These are phyloP conservation scores for Lobosporangium transversale DNA, from an alignment of 192 early-diverging fungal species.

Conservation along the genomic window DNA sequence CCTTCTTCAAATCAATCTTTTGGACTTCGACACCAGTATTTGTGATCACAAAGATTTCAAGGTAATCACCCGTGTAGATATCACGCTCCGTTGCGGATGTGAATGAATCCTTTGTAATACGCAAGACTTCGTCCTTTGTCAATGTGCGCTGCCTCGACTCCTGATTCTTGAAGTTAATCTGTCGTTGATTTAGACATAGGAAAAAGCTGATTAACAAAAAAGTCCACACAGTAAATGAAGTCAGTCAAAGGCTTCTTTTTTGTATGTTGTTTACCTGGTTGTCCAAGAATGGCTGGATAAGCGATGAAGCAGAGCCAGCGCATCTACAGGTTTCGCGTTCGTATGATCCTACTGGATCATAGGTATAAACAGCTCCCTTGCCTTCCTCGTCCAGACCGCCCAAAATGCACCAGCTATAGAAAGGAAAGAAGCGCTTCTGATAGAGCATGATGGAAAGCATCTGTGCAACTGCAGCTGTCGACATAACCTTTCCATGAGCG, in stretches of 20 bases:
- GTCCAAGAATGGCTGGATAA: slow-evolving; percentile 98
- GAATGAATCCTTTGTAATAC: slow-evolving; percentile 95
- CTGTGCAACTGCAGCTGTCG: slow-evolving; percentile 87
- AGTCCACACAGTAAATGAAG: too few relatives aligned
- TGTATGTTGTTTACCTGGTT: slow-evolving; percentile 84
- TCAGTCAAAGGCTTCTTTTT: too few relatives aligned
- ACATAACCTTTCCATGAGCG: slow-evolving; percentile 91
- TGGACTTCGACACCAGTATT: slow-evolving; percentile 79
- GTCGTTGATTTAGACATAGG: too few relatives aligned
- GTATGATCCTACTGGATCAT: slow-evolving; percentile 93
- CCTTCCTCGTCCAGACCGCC: slow-evolving; percentile 92
- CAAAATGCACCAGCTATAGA: slow-evolving; percentile 90
- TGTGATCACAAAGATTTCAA: slow-evolving; percentile 92
- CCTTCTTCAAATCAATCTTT: slow-evolving; percentile 86
- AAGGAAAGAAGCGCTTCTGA: slow-evolving; percentile 94
- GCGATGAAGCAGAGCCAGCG: slow-evolving; percentile 84
- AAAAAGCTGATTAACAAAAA: too few relatives aligned
- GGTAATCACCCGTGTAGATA: slow-evolving; percentile 96
- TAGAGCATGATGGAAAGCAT: slow-evolving; percentile 95
- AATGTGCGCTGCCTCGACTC: slow-evolving; percentile 50
- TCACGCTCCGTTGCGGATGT: slow-evolving; percentile 97
- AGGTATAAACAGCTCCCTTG: slow-evolving; percentile 90
- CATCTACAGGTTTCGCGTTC: slow-evolving; percentile 80
- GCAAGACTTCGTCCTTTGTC: slow-evolving; percentile 70
- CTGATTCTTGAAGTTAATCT: slow-evolving; percentile 83